Evolutionary conservation across 345 rosid genomes (phyloP).

Genomic region (Angophora floribunda): DNA sequence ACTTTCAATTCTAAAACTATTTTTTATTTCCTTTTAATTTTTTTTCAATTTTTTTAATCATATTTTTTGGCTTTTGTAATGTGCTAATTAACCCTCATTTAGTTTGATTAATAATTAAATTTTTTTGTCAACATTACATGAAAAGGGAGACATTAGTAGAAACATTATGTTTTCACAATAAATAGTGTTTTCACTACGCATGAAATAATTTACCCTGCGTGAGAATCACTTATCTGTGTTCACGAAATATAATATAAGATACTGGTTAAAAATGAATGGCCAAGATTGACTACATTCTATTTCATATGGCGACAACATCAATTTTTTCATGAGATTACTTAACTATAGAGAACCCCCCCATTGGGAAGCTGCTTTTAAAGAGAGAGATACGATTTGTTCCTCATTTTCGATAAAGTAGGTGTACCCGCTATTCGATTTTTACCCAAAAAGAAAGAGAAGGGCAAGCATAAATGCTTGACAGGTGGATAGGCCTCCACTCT

Average conservation of each 20-base stretch:
- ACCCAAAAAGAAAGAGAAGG: not conserved
- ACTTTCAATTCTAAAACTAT: not conserved
- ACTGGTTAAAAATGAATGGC: not conserved
- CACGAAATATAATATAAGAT: accelerated
- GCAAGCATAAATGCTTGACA: not conserved
- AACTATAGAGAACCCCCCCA: not conserved
- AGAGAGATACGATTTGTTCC: not conserved
- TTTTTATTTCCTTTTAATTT: not conserved
- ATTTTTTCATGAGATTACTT: not conserved
- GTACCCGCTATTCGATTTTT: not conserved
- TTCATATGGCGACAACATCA: not conserved
- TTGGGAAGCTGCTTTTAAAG: not conserved
- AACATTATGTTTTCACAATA: not conserved
- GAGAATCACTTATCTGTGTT: not conserved
- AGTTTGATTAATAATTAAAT: not conserved
- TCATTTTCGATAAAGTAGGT: not conserved
- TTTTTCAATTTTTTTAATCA: not conserved
- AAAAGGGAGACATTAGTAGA: not conserved
- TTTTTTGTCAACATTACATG: not conserved
- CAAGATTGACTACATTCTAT: not conserved
- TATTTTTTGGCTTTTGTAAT: not conserved
- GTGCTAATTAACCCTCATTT: not conserved
- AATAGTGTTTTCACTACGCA: not conserved
- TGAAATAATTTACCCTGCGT: not conserved
- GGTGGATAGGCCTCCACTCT: not conserved